Conservation (phyloP, 2,329 filamentous ascomycete genomes). For the Parastagonospora nodorum region DNA sequence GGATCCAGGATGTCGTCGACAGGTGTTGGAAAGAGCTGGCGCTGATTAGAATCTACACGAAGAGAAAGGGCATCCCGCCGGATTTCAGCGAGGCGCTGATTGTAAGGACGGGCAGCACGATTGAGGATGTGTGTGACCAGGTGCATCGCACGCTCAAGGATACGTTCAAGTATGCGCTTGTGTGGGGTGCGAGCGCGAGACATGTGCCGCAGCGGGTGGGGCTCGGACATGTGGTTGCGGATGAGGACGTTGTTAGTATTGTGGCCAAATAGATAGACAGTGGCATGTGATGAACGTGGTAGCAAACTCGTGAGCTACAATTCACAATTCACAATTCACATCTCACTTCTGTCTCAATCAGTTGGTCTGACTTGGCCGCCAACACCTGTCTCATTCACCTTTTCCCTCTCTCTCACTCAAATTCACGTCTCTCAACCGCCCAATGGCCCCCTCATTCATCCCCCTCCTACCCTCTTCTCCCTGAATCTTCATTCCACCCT, state of each 20-base stretch:
- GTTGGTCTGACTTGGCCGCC: too few species aligned
- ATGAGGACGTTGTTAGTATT: constrained; percentile 72
- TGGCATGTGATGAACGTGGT: too few species aligned
- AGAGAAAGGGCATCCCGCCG: constrained; percentile 88
- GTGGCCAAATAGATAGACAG: constrained; percentile 49
- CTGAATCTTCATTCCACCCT: too few species aligned
- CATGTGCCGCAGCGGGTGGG: constrained; percentile 95
- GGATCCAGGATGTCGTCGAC: constrained; percentile 91
- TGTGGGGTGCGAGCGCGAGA: constrained; percentile 95
- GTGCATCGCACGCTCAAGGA: constrained; percentile 95
- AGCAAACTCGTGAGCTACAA: too few species aligned
- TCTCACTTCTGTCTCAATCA: too few species aligned
- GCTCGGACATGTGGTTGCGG: constrained; percentile 74
- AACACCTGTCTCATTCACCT: too few species aligned
- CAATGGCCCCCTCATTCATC: too few species aligned
- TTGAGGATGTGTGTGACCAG: constrained; percentile 96
- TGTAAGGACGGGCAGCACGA: constrained; percentile 82
- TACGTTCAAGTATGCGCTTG: constrained; percentile 97
- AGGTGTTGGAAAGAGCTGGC: constrained; percentile 92
- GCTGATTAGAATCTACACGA: constrained; percentile 85
- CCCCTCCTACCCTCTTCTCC: too few species aligned
- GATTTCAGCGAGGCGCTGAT: constrained; percentile 92
- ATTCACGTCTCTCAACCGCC: too few species aligned
- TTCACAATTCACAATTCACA: too few species aligned
- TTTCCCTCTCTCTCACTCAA: too few species aligned